Percentiles rank a stretch among this genome's conserved stretches.
These are phyloP conservation scores for Magnolia changhungtana DNA, from an alignment of 164 flowering plant species.

Conservation along the genomic window DNA sequence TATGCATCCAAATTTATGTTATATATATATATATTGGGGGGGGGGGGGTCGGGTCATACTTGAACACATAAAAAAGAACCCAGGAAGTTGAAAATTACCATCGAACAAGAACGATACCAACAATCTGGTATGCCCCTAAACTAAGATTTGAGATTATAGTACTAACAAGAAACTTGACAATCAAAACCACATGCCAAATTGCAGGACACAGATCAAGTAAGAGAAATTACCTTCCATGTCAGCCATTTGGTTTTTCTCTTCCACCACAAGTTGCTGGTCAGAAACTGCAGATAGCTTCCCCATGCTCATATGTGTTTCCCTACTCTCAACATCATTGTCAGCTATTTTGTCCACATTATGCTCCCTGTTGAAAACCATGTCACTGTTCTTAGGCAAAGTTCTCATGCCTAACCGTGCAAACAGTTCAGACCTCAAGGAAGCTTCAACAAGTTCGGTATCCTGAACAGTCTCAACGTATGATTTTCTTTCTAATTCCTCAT, in stretches of 20 bases:
- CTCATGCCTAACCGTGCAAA: constrained; percentile 52
- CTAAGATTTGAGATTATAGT: too few relatives aligned
- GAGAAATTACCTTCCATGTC: constrained; percentile 36
- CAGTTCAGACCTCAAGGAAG: constrained; percentile 69
- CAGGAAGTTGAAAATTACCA: too few relatives aligned
- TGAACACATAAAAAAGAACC: too few relatives aligned
- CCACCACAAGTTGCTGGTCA: constrained; percentile 11
- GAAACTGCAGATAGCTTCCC: constrained; percentile 6
- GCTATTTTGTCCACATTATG: constrained; percentile 21
- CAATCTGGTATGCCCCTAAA: too few relatives aligned
- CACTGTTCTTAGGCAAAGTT: constrained; percentile 24
- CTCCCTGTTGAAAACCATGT: constrained; percentile 14
- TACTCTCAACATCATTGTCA: constrained; percentile 31
- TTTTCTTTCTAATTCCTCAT: constrained; percentile 15
- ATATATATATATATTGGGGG: too few relatives aligned
- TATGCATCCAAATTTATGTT: too few relatives aligned
- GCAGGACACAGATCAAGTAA: neutral
- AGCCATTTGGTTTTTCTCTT: constrained; percentile 26
- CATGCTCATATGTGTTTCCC: constrained; percentile 20
- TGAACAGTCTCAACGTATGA: constrained; percentile 20
- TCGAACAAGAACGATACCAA: too few relatives aligned
- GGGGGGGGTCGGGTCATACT: too few relatives aligned
- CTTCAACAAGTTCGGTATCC: constrained; percentile 66
- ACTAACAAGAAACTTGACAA: neutral
- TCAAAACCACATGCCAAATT: neutral